Evolutionary conservation across 768 basidiomycete genomes (phyloP).

Genomic region (Leucosporidium creatinivorum): DNA sequence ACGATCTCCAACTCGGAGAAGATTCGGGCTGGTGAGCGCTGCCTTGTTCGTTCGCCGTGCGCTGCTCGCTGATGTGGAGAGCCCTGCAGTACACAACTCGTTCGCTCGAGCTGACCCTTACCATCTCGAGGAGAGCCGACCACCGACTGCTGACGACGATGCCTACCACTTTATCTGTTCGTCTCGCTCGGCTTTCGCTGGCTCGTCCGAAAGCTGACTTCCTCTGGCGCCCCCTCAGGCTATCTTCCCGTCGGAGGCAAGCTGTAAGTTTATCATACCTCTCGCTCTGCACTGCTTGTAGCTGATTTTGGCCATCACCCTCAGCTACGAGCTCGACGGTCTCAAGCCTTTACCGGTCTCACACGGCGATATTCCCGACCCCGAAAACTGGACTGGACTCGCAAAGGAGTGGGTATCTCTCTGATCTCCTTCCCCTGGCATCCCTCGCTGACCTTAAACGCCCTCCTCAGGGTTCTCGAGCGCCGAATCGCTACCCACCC

Average conservation of each 20-base stretch:
- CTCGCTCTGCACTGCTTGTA: no score
- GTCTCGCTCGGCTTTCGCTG: not conserved
- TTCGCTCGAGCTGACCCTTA: constrained; percentile 85
- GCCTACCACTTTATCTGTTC: constrained; percentile 81
- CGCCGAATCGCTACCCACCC: constrained; percentile 85
- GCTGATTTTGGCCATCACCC: not conserved
- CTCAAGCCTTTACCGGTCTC: constrained; percentile 68
- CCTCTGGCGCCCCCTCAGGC: not conserved
- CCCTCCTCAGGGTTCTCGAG: constrained; percentile 55
- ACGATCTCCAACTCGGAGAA: constrained; percentile 42
- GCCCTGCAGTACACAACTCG: constrained; percentile 79
- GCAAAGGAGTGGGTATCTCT: constrained; percentile 54
- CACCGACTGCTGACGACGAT: constrained; percentile 61
- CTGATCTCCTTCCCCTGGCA: not conserved
- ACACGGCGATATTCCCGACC: constrained; percentile 65
- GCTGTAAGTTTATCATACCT: constrained; percentile 40
- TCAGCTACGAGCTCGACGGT: constrained; percentile 83
- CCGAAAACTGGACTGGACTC: constrained; percentile 73
- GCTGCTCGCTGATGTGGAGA: constrained; percentile 11
- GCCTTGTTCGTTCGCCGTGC: not conserved
- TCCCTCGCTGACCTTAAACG: no score
- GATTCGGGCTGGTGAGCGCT: constrained; percentile 44
- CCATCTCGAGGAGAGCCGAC: constrained; percentile 61
- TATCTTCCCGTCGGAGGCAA: constrained; percentile 53
- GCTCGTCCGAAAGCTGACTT: not conserved